Evolutionary conservation across 768 basidiomycete genomes (phyloP).

Genomic region (Mycena alexandri): DNA sequence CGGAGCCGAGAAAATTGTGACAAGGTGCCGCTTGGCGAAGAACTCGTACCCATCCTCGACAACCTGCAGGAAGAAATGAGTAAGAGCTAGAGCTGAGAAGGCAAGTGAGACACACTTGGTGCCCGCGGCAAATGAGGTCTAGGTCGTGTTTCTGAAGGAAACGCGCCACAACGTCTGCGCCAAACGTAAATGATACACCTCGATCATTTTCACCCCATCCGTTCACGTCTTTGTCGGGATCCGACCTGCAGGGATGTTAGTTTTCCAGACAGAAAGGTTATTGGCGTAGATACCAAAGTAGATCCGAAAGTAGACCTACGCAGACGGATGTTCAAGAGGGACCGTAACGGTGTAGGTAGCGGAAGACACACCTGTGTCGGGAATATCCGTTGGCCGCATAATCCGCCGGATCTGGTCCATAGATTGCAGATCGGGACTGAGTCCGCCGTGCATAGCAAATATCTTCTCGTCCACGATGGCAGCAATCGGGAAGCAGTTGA

Average conservation of each 20-base stretch:
- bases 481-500: constrained; percentile 98
- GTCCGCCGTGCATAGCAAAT: constrained; percentile 98
- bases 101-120: constrained; percentile 84
- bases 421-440: constrained; percentile 96
- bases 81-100: constrained; percentile 66
- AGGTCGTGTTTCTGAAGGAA: constrained; percentile 99
- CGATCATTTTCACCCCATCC: constrained; percentile 99
- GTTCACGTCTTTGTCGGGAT: constrained; percentile 98
- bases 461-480: constrained; percentile 99
- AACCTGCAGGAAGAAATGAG: constrained; percentile 56
- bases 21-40: constrained; percentile 86
- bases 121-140: constrained; percentile 98
- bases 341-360: background rate
- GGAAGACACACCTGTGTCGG: constrained; percentile 84
- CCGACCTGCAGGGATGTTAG: background rate
- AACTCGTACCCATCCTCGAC: constrained; percentile 91
- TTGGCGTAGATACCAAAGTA: constrained; percentile 84
- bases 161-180: constrained; percentile 96
- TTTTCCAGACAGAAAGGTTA: background rate
- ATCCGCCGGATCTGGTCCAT: constrained; percentile 99
- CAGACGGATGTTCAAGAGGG: background rate
- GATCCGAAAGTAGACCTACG: constrained; percentile 90
- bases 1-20: constrained; percentile 86
- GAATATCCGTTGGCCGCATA: constrained; percentile 98
- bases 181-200: constrained; percentile 98